These are phyloP conservation scores for Penicillium sp. DNA, from an alignment of 2,329 filamentous ascomycete genomes.

Conservation along the genomic window DNA sequence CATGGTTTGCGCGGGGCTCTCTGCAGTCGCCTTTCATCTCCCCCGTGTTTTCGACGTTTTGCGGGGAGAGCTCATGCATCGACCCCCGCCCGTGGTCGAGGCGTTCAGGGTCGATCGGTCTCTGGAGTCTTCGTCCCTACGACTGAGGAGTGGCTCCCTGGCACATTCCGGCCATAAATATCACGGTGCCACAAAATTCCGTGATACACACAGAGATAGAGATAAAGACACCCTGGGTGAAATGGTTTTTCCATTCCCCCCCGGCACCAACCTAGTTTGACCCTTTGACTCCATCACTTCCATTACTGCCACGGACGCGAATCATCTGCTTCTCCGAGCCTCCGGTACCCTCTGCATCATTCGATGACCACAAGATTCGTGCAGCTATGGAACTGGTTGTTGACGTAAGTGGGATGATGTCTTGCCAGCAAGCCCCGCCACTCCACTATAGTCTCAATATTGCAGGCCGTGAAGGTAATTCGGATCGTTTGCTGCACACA, in stretches of 20 bases:
- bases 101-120: neutral
- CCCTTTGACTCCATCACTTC: neutral
- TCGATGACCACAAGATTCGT: neutral
- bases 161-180: neutral
- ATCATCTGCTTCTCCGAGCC: constrained; percentile 14
- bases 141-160: neutral
- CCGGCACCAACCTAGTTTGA: constrained; percentile 8
- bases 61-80: constrained; percentile 21
- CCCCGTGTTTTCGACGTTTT: neutral
- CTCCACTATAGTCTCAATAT: neutral
- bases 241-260: neutral
- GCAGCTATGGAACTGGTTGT: neutral
- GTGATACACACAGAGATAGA: neutral
- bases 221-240: neutral
- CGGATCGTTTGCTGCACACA: neutral
- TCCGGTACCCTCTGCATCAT: constrained; percentile 10
- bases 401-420: neutral
- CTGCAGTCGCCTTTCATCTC: neutral
- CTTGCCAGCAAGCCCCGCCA: neutral
- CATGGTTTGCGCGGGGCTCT: neutral
- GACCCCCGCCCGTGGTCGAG: neutral
- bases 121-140: neutral
- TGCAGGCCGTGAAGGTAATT: neutral
- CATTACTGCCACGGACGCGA: constrained; percentile 8
- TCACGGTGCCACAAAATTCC: neutral